These are phyloP conservation scores for Starmerella cellae DNA, from an alignment of 805 yeast species.

Conservation along the genomic window DNA sequence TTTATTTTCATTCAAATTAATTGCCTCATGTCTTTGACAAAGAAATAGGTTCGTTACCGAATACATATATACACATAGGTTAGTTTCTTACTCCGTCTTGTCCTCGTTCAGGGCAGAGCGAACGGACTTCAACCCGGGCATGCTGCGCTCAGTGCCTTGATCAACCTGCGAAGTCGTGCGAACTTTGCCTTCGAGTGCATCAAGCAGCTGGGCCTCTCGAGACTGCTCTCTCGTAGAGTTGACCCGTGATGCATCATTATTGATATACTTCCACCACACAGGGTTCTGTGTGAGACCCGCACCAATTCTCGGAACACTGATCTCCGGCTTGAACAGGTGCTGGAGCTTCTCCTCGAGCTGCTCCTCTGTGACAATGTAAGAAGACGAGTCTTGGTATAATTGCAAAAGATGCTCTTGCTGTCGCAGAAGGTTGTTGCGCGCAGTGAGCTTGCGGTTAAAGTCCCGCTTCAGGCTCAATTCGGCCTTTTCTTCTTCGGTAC, in stretches of 20 bases:
- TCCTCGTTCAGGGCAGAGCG: background rate
- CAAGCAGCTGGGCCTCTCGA: conserved; percentile 7
- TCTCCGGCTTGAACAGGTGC: conserved; percentile 12
- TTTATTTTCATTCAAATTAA: no score
- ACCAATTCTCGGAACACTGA: conserved; percentile 8
- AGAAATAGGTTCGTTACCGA: no score
- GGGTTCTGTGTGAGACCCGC: conserved; percentile 12
- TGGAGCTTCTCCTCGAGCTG: conserved; percentile 12
- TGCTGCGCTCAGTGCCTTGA: background rate
- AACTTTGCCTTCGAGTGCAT: conserved; percentile 8
- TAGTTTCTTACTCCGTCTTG: no score
- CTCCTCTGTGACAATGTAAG: conserved; percentile 12
- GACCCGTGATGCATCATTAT: conserved; percentile 1
- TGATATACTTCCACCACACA: conserved; percentile 10
- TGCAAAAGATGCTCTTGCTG: conserved; percentile 48
- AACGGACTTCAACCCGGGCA: conserved; percentile 8
- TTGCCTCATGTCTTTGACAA: no score
- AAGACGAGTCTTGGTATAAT: conserved; percentile 37
- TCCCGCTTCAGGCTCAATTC: conserved; percentile 45
- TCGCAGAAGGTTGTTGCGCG: conserved; percentile 39
- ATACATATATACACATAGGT: no score
- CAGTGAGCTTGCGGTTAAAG: conserved; percentile 49
- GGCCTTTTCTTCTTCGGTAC: conserved; percentile 58
- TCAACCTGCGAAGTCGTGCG: background rate
- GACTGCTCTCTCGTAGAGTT: background rate